Evolutionary conservation across 805 yeast species (phyloP).

Genomic region (Cyberlindnera mycetangii): DNA sequence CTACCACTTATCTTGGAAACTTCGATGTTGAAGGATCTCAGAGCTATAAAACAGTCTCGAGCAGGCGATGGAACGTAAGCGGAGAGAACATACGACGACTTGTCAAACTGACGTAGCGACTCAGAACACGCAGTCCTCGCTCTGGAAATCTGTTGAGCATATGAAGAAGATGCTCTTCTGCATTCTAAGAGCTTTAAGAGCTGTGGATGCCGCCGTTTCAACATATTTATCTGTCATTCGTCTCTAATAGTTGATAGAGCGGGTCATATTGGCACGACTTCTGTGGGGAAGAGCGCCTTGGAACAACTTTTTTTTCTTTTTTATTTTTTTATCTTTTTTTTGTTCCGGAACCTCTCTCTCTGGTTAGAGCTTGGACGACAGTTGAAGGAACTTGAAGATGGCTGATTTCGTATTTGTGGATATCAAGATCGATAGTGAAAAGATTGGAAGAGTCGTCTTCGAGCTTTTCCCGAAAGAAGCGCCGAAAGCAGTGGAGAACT

Average conservation of each 20-base stretch:
- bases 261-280: too few species aligned
- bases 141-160: conserved; percentile 6
- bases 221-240: not conserved
- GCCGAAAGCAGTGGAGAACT: conserved; percentile 54
- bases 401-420: conserved; percentile 43
- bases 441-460: conserved; percentile 59
- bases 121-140: conserved; percentile 11
- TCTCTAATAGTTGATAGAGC: too few species aligned
- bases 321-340: too few species aligned
- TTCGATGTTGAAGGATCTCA: conserved; percentile 65
- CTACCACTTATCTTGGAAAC: conserved; percentile 42
- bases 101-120: conserved; percentile 38
- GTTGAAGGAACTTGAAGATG: not conserved
- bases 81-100: conserved; percentile 62
- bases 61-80: conserved; percentile 68
- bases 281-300: too few species aligned
- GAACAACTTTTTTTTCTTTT: too few species aligned
- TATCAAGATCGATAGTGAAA: conserved; percentile 39
- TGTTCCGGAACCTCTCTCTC: too few species aligned
- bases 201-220: not conserved
- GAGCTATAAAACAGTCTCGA: conserved; percentile 59
- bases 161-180: conserved; percentile 1
- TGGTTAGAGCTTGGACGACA: too few species aligned
- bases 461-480: conserved; percentile 49
- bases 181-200: not conserved